These are phyloP conservation scores for Alternaria postmessia DNA, from an alignment of 2,329 filamentous ascomycete genomes.

Conservation along the genomic window DNA sequence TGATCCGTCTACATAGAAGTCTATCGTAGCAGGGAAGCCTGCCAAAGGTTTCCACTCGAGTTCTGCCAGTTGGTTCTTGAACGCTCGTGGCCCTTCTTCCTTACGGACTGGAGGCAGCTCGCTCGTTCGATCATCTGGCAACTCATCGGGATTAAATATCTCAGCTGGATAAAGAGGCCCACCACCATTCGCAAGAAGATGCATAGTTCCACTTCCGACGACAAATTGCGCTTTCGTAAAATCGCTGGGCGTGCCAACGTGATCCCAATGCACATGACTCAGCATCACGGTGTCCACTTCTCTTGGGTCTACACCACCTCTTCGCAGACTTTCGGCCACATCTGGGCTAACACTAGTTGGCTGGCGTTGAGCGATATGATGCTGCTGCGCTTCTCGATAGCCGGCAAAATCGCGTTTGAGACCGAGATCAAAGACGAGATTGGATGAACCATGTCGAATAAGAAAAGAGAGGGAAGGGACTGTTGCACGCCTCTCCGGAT, in stretches of 20 bases:
- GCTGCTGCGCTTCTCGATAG: slow-evolving; percentile 56
- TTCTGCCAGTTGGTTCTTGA: slow-evolving; percentile 11
- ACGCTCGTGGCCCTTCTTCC: slow-evolving; percentile 33
- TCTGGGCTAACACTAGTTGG: slow-evolving; percentile 58
- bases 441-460: slow-evolving; percentile 55
- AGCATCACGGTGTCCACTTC: slow-evolving; percentile 56
- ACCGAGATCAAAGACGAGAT: slow-evolving; percentile 63
- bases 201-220: slow-evolving; percentile 54
- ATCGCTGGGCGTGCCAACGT: slow-evolving; percentile 64
- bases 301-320: slow-evolving; percentile 48
- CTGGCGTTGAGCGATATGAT: slow-evolving; percentile 57
- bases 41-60: slow-evolving; percentile 55
- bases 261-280: slow-evolving; percentile 67
- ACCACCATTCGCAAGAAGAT: slow-evolving; percentile 39
- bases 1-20: slow-evolving; percentile 58
- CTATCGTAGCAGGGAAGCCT: slow-evolving; percentile 56
- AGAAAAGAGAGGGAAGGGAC: slow-evolving; percentile 65
- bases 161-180: slow-evolving; percentile 52
- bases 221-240: slow-evolving; percentile 60
- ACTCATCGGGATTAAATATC: slow-evolving; percentile 55
- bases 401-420: slow-evolving; percentile 56
- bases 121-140: slow-evolving; percentile 52
- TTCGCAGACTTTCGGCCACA: slow-evolving; percentile 49
- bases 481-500: slow-evolving; percentile 54
- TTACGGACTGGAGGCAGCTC: slow-evolving; percentile 52